These are phyloP conservation scores for Lyophyllum semitale DNA, from an alignment of 768 basidiomycete genomes.

Conservation along the genomic window DNA sequence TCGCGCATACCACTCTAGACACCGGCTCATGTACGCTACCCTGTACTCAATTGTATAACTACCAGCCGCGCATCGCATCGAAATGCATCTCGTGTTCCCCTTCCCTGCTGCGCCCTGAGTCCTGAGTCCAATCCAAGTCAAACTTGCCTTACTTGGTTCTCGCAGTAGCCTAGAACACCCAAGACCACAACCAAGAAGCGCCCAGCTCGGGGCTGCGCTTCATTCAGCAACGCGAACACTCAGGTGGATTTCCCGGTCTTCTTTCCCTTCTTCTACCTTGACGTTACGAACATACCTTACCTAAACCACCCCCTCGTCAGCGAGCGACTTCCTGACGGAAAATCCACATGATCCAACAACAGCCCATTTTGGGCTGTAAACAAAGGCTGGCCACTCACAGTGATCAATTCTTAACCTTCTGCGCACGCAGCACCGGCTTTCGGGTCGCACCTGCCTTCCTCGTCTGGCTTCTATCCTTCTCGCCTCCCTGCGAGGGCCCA, in stretches of 20 bases:
- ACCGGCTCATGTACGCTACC: slow-evolving; percentile 19
- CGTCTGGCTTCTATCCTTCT: slow-evolving; percentile 1
- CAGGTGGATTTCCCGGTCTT: slow-evolving; percentile 4
- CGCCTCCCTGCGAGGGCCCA: background rate
- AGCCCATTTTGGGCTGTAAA: background rate
- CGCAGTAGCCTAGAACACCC: background rate
- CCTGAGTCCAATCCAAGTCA: background rate
- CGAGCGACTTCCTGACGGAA: background rate
- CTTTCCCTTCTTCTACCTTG: background rate
- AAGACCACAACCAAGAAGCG: background rate
- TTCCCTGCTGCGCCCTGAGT: background rate
- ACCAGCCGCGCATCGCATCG: slow-evolving; percentile 6
- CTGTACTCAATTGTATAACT: slow-evolving; percentile 22
- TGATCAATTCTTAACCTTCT: slow-evolving; percentile 17
- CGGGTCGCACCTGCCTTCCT: slow-evolving; percentile 10
- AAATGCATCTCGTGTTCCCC: slow-evolving; percentile 5
- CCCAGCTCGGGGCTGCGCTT: background rate
- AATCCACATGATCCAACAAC: slow-evolving; percentile 10
- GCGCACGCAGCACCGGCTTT: background rate
- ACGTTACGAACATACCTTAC: slow-evolving; percentile 5
- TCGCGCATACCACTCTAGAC: slow-evolving; percentile 23
- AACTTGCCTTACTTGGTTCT: background rate
- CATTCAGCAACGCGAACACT: slow-evolving; percentile 5
- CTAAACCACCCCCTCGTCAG: slow-evolving; percentile 5
- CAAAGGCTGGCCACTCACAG: slow-evolving; percentile 12